Conservation (phyloP, 2,329 filamentous ascomycete genomes). For the Zymoseptoria passerinii region DNA sequence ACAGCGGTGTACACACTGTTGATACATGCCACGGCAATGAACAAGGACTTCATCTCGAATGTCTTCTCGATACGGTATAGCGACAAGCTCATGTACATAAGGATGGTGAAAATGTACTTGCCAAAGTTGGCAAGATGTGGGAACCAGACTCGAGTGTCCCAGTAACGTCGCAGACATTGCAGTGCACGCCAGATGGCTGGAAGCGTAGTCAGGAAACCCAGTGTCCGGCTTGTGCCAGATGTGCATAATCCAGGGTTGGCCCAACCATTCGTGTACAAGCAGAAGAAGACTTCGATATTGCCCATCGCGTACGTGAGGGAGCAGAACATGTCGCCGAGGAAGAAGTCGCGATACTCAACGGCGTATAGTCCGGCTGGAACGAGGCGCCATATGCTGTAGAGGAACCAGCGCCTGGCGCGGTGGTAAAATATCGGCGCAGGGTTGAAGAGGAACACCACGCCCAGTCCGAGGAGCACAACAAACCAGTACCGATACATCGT, state of each 20-base stretch:
- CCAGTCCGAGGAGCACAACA: constrained; percentile 65
- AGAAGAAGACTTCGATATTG: constrained; percentile 90
- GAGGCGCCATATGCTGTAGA: constrained; percentile 80
- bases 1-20: constrained; percentile 78
- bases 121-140: constrained; percentile 87
- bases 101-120: constrained; percentile 81
- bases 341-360: constrained; percentile 96
- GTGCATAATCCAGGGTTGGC: constrained; percentile 67
- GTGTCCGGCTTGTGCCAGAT: constrained; percentile 68
- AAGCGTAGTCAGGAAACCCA: constrained; percentile 77
- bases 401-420: constrained; percentile 73
- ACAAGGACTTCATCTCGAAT: constrained; percentile 55
- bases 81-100: constrained; percentile 69
- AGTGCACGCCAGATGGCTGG: constrained; percentile 85
- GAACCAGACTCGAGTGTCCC: constrained; percentile 77
- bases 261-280: constrained; percentile 77
- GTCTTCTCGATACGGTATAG: constrained; percentile 66
- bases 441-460: constrained; percentile 59
- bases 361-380: constrained; percentile 79
- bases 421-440: constrained; percentile 68
- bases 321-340: constrained; percentile 95
- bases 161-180: constrained; percentile 84
- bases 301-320: constrained; percentile 85
- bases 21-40: constrained; percentile 70
- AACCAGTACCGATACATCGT: constrained; percentile 79